Evolutionary conservation across 2,329 filamentous ascomycete genomes (phyloP).

Genomic region (Colletotrichum chlorophyti): DNA sequence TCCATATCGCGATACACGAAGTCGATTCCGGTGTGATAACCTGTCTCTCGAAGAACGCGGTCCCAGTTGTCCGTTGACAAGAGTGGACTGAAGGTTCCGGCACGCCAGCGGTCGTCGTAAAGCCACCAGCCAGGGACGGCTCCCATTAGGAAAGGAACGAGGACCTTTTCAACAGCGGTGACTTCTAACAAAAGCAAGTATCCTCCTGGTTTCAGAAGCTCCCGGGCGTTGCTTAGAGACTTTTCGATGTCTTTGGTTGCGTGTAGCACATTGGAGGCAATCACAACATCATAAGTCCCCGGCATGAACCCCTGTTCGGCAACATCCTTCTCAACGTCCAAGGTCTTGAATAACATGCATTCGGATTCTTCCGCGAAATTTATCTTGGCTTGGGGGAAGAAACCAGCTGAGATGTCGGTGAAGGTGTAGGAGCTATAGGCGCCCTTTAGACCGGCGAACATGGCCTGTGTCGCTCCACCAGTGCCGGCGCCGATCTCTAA

Average conservation of each 20-base stretch:
- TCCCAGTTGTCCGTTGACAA: constrained; percentile 34
- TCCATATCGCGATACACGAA: not conserved
- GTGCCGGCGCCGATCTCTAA: constrained; percentile 48
- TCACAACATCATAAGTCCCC: constrained; percentile 36
- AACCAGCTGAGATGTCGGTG: constrained; percentile 33
- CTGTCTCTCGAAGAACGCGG: constrained; percentile 32
- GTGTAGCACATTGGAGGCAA: constrained; percentile 39
- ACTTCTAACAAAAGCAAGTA: constrained; percentile 30
- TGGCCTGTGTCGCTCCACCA: constrained; percentile 35
- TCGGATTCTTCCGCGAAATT: constrained; percentile 29
- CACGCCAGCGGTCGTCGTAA: constrained; percentile 35
- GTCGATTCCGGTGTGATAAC: constrained; percentile 31
- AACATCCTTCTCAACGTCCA: constrained; percentile 40
- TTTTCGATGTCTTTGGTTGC: constrained; percentile 33
- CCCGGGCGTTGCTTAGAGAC: constrained; percentile 32
- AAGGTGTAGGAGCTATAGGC: constrained; percentile 31
- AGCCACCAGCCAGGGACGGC: constrained; percentile 43
- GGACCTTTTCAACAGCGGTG: not conserved
- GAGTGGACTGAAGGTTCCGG: constrained; percentile 32
- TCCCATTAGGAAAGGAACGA: constrained; percentile 34
- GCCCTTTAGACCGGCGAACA: constrained; percentile 22
- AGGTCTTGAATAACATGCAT: constrained; percentile 29
- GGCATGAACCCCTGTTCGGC: constrained; percentile 36
- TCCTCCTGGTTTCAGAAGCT: constrained; percentile 40
- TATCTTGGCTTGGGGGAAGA: constrained; percentile 34